phyloP scores from a whole-genome alignment of 306 rosid genomes.

The Cucurbita ficifolia region DNA sequence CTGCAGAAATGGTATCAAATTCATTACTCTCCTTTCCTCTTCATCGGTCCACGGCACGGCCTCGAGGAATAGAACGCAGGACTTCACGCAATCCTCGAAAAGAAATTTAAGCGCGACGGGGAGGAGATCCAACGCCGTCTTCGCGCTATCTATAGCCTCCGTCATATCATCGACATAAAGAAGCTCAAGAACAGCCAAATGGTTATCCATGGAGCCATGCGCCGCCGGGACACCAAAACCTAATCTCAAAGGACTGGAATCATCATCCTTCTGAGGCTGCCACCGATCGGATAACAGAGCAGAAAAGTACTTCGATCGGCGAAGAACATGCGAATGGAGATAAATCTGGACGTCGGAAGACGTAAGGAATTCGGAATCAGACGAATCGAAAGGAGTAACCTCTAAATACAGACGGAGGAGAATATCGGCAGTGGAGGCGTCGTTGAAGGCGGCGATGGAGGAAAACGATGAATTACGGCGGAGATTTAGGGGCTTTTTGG shows the following conservation, averaged over 20 bases:
- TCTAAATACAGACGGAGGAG: conserved; percentile 51
- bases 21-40: conserved; percentile 52
- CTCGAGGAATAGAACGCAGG: conserved; percentile 60
- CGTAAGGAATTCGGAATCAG: conserved; percentile 11
- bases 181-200: conserved; percentile 43
- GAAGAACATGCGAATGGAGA: conserved; percentile 59
- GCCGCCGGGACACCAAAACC: conserved; percentile 35
- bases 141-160: conserved; percentile 22
- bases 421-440: conserved; percentile 54
- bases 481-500: conserved; percentile 5
- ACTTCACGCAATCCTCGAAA: conserved; percentile 67
- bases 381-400: conserved; percentile 16
- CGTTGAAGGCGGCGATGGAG: conserved; percentile 24
- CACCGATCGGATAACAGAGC: conserved; percentile 80
- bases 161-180: conserved; percentile 48
- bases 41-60: conserved; percentile 94
- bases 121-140: conserved; percentile 64
- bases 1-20: conserved; percentile 45
- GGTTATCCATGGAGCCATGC: conserved; percentile 29
- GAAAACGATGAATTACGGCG: background rate
- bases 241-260: conserved; percentile 16
- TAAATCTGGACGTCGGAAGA: conserved; percentile 33
- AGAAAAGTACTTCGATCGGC: conserved; percentile 65
- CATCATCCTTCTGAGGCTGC: conserved; percentile 19
- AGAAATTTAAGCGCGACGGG: conserved; percentile 68